Percentiles rank a stretch among this genome's conserved stretches.
Evolutionary conservation across 1,284 basidiomycete genomes (phyloP).

Genomic region (Dichomitus squalens): DNA sequence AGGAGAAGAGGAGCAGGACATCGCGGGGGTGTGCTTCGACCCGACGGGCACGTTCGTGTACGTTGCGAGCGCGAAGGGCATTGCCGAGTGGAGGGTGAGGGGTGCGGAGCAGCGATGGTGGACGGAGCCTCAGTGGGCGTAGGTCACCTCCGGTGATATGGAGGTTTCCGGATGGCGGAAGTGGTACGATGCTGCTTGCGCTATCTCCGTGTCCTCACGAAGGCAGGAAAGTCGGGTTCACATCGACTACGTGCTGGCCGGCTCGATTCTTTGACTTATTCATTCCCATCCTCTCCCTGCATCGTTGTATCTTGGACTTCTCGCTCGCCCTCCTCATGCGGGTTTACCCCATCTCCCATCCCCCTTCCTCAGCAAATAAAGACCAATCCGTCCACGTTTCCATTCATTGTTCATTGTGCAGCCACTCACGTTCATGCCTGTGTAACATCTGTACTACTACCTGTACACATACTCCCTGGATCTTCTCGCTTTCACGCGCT

Average conservation of each 20-base stretch:
- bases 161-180: neutral
- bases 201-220: neutral
- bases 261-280: neutral
- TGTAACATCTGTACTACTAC: neutral
- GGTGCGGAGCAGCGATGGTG: slow-evolving; percentile 69
- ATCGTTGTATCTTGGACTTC: neutral
- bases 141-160: neutral
- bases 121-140: slow-evolving; percentile 35
- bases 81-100: slow-evolving; percentile 66
- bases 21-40: slow-evolving; percentile 78
- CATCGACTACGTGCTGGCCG: too few relatives aligned
- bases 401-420: neutral
- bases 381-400: neutral
- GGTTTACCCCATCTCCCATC: too few relatives aligned
- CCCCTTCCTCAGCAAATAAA: neutral
- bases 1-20: slow-evolving; percentile 50
- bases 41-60: slow-evolving; percentile 68
- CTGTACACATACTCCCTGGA: neutral
- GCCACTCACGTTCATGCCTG: neutral
- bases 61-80: slow-evolving; percentile 60
- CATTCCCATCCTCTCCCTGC: neutral
- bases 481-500: neutral
- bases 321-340: neutral
- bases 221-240: too few relatives aligned
- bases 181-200: slow-evolving; percentile 3